Evolutionary conservation across 208 protist genomes (phyloP).

Genomic region (Trypanosoma lewisi): DNA sequence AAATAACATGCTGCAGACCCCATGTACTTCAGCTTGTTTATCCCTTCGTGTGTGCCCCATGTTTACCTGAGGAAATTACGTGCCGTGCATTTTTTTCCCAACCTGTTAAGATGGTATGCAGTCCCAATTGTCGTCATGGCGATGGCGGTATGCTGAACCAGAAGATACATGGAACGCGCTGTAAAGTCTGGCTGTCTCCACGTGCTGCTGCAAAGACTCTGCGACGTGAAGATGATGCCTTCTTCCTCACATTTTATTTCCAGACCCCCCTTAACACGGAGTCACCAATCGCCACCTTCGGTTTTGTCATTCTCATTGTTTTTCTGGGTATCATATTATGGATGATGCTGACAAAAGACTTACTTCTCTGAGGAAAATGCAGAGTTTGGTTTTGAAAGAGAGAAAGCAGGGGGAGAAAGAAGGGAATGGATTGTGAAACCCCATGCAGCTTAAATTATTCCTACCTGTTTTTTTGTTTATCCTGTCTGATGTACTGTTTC

Average conservation of each 20-base stretch:
- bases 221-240: conserved; percentile 35
- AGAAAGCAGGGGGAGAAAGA: neutral
- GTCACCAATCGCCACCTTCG: conserved; percentile 33
- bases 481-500: too few relatives aligned
- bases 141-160: conserved; percentile 28
- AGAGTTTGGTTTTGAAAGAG: neutral
- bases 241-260: conserved; percentile 50
- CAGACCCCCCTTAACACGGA: conserved; percentile 21
- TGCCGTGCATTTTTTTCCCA: conserved; percentile 36
- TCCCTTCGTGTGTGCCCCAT: conserved; percentile 58
- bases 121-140: conserved; percentile 37
- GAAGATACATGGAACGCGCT: conserved; percentile 19
- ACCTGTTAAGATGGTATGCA: conserved; percentile 32
- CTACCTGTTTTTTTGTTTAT: neutral
- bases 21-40: conserved; percentile 34
- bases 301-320: conserved; percentile 26
- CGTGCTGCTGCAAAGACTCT: conserved; percentile 21
- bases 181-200: conserved; percentile 30
- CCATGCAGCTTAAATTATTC: too few relatives aligned
- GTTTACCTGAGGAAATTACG: conserved; percentile 43
- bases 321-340: conserved; percentile 45
- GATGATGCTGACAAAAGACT: conserved; percentile 69
- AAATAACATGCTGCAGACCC: conserved; percentile 1
- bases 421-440: neutral
- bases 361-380: conserved; percentile 27